Evolutionary conservation across 306 rosid genomes (phyloP), one percentile per base, ranked within the genome.

Genomic region (Cicer bijugum): DNA sequence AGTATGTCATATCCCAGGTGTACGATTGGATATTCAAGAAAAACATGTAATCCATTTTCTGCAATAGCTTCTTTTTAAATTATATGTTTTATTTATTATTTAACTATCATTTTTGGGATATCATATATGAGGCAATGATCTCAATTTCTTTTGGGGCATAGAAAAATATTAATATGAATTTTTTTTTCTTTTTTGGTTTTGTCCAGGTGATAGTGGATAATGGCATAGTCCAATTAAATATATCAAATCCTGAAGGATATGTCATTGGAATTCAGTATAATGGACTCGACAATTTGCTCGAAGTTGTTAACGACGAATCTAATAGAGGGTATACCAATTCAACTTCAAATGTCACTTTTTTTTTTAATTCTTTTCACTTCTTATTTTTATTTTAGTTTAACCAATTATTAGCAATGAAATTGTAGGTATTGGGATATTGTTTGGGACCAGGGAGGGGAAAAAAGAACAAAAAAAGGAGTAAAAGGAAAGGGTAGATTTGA

Each of bases 201-300:
- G 80, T 69, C 9, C 58, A 94, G 99, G 92, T 94, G 75, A 76
- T 86, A 45, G 81, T 94, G 84, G 99, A 90, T 77, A 94, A 94
- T 87, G 99, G 97, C 71, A 88, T 94, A 77, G 81, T 88, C 14
- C 90, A 88, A 75, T 89, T 94, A 0, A 91, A 86, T 4, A 52
- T 94, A 81, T 87, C 99, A 38, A 90, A 87, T 28, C 97, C 99
- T 0, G 95, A 61, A 64, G 99, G 99, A 64, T 75, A 74, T 69
- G 84, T 94, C 60, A 91, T 90, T 1, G 95, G 89, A 17, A 91
- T 94, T 47, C 89, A 81, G 42, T 94, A 94, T 63, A 82, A 88
- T 62, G 93, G 97, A 6, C 11, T 91, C n/a, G 91, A 88, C 76
- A 94, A 94, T 86, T 75, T 91, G 85, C 97, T 94, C 14, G 95